A percentile compares a stretch with the other conserved stretches of the same genome.
These are phyloP conservation scores for Beauveria bassiana DNA, from an alignment of 2,329 filamentous ascomycete genomes.

Conservation along the genomic window DNA sequence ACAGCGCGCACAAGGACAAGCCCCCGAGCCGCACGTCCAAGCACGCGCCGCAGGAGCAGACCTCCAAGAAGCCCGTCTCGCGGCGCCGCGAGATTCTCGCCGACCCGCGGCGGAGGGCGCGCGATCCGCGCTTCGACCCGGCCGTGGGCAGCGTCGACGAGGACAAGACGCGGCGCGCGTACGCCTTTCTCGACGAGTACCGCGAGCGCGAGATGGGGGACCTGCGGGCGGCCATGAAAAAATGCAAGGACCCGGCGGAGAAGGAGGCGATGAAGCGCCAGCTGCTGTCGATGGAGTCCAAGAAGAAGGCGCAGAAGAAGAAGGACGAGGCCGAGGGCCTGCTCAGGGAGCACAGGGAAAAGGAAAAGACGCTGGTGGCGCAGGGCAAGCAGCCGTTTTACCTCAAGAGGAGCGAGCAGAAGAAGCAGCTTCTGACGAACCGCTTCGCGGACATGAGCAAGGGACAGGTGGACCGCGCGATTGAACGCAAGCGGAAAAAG, in stretches of 20 bases:
- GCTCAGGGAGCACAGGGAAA: slow-evolving; percentile 64
- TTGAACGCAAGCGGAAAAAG: slow-evolving; percentile 89
- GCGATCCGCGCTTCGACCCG: slow-evolving; percentile 86
- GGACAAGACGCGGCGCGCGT: slow-evolving; percentile 59
- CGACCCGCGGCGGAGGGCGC: slow-evolving; percentile 47
- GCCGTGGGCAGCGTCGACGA: slow-evolving; percentile 46
- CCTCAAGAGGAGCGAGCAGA: slow-evolving; percentile 85
- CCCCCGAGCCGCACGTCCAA: slow-evolving; percentile 51
- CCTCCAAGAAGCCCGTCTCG: slow-evolving; percentile 76
- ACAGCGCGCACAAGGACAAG: slow-evolving; percentile 9
- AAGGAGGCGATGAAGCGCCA: slow-evolving; percentile 65
- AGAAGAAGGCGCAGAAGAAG: slow-evolving; percentile 60
- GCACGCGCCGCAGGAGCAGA: slow-evolving; percentile 78
- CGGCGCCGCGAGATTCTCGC: slow-evolving; percentile 68
- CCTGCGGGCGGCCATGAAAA: slow-evolving; percentile 59
- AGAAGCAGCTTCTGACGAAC: slow-evolving; percentile 73
- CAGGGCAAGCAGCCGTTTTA: slow-evolving; percentile 92
- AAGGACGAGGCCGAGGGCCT: slow-evolving; percentile 65
- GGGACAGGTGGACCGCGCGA: slow-evolving; percentile 72
- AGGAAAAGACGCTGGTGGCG: slow-evolving; percentile 77
- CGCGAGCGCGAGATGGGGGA: slow-evolving; percentile 73
- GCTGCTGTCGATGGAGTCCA: slow-evolving; percentile 71
- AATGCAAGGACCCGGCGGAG: slow-evolving; percentile 53
- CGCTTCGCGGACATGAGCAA: slow-evolving; percentile 78
- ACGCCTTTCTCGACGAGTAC: slow-evolving; percentile 84